Conservation (phyloP, 768 basidiomycete genomes). For the Daedaleopsis sinensis region DNA sequence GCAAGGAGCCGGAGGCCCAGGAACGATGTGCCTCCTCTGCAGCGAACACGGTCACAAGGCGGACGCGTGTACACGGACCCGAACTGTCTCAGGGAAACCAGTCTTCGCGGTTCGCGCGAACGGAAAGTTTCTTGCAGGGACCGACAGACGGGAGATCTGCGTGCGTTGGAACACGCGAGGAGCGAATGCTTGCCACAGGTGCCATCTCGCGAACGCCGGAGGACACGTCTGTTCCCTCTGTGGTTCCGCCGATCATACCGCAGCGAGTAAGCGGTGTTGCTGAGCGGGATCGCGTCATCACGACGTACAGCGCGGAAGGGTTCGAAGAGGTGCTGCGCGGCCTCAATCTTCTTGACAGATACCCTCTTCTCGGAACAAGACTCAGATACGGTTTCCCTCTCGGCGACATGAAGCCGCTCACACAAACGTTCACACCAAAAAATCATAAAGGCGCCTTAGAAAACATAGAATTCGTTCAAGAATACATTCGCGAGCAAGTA, state of each 20-base stretch:
- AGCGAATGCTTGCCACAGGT: not conserved
- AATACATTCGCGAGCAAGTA: conserved; percentile 1
- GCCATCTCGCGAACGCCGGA: not conserved
- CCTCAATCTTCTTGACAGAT: not conserved
- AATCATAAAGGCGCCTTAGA: conserved; percentile 4
- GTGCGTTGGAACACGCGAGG: not conserved
- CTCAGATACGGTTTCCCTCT: conserved; percentile 10
- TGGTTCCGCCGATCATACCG: conserved; percentile 6
- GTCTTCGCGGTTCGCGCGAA: not conserved
- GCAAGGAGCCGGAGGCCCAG: not conserved
- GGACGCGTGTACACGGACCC: not conserved
- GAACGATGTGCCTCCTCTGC: not conserved
- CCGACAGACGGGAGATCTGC: not conserved
- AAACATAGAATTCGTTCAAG: conserved; percentile 4
- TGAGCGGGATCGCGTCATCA: conserved; percentile 8
- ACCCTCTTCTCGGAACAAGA: not conserved
- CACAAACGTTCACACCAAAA: not conserved
- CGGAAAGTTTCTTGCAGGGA: not conserved
- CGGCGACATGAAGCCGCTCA: conserved; percentile 2
- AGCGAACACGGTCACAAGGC: not conserved
- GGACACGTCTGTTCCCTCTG: not conserved
- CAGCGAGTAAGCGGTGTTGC: conserved; percentile 6
- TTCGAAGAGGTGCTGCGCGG: conserved; percentile 1
- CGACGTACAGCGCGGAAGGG: conserved; percentile 3
- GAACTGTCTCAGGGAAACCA: too few relatives aligned